Evolutionary conservation across 2,329 filamentous ascomycete genomes (phyloP).

Genomic region (Xenoacremonium recifei): DNA sequence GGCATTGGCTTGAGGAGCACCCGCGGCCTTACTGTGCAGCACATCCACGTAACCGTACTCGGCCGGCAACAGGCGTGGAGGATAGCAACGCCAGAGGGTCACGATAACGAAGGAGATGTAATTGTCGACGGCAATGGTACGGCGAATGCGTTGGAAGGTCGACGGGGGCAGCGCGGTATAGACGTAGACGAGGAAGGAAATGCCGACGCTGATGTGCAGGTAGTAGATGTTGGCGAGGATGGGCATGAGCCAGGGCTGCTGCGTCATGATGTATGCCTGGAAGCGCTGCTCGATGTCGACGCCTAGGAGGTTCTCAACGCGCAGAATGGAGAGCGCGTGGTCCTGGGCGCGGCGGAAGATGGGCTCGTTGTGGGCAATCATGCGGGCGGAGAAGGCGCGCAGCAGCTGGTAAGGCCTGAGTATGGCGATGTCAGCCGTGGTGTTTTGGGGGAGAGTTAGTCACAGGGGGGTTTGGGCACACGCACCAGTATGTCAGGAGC

Average conservation of each 20-base stretch:
- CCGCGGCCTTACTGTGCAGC: conserved; percentile 33
- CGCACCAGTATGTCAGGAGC: conserved; percentile 34
- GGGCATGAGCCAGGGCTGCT: conserved; percentile 35
- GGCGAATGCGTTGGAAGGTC: conserved; percentile 41
- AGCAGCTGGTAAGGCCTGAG: conserved; percentile 41
- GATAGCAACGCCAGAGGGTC: conserved; percentile 46
- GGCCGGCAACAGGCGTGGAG: conserved; percentile 45
- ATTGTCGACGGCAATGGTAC: conserved; percentile 48
- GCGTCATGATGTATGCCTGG: conserved; percentile 38
- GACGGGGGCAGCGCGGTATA: conserved; percentile 43
- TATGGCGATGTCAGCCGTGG: not conserved
- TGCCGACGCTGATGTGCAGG: conserved; percentile 44
- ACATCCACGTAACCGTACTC: conserved; percentile 48
- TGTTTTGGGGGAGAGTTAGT: not conserved
- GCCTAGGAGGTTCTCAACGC: conserved; percentile 34
- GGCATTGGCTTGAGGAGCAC: conserved; percentile 20
- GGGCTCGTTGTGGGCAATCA: conserved; percentile 36
- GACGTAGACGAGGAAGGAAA: conserved; percentile 45
- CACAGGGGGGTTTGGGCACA: no score
- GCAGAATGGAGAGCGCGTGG: conserved; percentile 41
- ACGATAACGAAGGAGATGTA: conserved; percentile 47
- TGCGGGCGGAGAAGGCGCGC: conserved; percentile 40
- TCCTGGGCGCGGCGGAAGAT: conserved; percentile 36
- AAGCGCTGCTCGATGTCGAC: conserved; percentile 39
- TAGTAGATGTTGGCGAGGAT: conserved; percentile 43